Conservation (phyloP, 345 rosid species). For the Gossypium australe region DNA sequence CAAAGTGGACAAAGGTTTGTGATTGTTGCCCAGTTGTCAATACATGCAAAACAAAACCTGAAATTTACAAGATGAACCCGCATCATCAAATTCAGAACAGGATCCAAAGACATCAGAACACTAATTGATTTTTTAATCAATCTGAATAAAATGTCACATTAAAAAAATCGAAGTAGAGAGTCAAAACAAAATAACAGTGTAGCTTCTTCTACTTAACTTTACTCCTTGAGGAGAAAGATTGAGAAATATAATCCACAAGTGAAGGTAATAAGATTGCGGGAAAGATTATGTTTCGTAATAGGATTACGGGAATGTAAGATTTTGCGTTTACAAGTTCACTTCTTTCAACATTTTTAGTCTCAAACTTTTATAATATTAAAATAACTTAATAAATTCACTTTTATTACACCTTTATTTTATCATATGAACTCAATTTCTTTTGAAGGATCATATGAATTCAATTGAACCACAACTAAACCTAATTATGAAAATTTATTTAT, state of each 20-base stretch:
- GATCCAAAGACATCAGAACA: not conserved
- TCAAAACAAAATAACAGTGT: too few species aligned
- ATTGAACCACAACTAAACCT: too few species aligned
- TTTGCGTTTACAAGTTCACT: too few species aligned
- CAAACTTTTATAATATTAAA: too few species aligned
- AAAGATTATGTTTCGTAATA: too few species aligned
- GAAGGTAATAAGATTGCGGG: not conserved
- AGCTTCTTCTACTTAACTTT: not conserved
- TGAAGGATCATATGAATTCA: too few species aligned
- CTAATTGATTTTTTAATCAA: not conserved
- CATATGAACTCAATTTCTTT: too few species aligned
- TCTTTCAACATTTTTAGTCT: too few species aligned
- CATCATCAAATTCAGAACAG: conserved; percentile 13
- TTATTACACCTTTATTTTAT: too few species aligned
- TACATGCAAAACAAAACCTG: conserved; percentile 99
- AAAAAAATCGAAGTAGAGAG: not conserved
- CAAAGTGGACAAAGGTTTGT: conserved; percentile 97
- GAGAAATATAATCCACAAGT: not conserved
- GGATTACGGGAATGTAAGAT: too few species aligned
- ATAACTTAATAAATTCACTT: too few species aligned
- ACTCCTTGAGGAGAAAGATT: not conserved
- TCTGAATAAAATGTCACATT: not conserved
- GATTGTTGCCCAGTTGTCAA: conserved; percentile 97
- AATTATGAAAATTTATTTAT: too few species aligned
- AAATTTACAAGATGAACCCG: conserved; percentile 22